Percentiles rank a stretch among this genome's conserved stretches.
Conservation (phyloP, 2,329 filamentous ascomycete species). For the Paracorniculantispora psalliotae region DNA sequence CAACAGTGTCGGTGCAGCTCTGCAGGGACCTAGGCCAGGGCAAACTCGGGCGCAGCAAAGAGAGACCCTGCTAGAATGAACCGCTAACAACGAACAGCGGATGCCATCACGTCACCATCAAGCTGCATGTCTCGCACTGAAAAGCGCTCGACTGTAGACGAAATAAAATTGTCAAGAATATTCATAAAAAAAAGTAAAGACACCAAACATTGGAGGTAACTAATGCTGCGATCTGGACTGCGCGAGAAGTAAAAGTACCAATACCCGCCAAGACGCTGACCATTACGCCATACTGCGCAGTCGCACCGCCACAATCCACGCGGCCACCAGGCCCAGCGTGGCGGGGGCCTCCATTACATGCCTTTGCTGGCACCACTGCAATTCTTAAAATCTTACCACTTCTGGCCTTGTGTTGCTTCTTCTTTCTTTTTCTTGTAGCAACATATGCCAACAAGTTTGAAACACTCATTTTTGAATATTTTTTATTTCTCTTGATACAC, state of each 20-base stretch:
- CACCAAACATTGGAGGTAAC: no score
- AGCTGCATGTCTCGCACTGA: no score
- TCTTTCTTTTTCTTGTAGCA: background rate
- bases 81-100: background rate
- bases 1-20: no score
- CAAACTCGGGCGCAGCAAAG: no score
- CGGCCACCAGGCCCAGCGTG: constrained; percentile 14
- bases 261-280: background rate
- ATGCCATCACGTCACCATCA: background rate
- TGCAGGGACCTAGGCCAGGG: background rate
- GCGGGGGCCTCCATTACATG: constrained; percentile 2
- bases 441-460: background rate
- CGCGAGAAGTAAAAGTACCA: background rate
- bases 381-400: background rate
- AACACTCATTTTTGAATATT: background rate
- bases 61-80: background rate
- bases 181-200: no score
- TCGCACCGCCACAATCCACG: constrained; percentile 23
- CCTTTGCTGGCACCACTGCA: background rate
- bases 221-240: no score
- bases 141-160: background rate
- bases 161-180: no score
- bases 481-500: background rate
- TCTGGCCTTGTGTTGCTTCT: background rate
- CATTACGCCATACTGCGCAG: background rate